phyloP scores from a whole-genome alignment of 371 early-diverging fungal species.

The Funneliformis caledonium region DNA sequence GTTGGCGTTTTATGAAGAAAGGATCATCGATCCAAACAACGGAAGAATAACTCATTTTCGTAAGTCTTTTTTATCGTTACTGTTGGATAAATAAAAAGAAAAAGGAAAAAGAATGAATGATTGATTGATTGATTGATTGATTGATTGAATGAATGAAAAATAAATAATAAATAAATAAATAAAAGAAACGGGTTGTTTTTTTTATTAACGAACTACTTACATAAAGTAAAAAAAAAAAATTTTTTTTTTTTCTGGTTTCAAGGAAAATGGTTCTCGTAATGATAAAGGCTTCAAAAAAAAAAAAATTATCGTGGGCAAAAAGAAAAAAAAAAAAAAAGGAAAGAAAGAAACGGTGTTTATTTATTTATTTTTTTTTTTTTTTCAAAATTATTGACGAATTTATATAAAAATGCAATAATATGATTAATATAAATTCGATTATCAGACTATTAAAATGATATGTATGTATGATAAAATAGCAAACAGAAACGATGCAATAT shows the following conservation, averaged over 20 bases:
- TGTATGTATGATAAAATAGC: neutral
- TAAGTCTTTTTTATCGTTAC: neutral
- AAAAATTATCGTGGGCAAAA: no score
- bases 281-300: no score
- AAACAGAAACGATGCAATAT: neutral
- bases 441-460: neutral
- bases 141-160: no score
- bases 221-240: no score
- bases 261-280: no score
- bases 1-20: conserved; percentile 23
- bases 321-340: neutral
- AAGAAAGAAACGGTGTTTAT: neutral
- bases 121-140: no score
- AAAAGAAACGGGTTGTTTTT: neutral
- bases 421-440: neutral
- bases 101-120: no score
- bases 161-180: no score
- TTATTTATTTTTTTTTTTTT: no score
- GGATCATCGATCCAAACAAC: conserved; percentile 34
- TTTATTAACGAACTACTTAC: neutral
- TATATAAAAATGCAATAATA: no score
- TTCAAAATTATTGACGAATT: neutral
- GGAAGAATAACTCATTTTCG: conserved; percentile 21
- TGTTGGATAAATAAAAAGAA: neutral
- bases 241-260: no score